These are phyloP conservation scores for Euphorbia tirucalli DNA, from an alignment of 345 rosid species.

Conservation along the genomic window DNA sequence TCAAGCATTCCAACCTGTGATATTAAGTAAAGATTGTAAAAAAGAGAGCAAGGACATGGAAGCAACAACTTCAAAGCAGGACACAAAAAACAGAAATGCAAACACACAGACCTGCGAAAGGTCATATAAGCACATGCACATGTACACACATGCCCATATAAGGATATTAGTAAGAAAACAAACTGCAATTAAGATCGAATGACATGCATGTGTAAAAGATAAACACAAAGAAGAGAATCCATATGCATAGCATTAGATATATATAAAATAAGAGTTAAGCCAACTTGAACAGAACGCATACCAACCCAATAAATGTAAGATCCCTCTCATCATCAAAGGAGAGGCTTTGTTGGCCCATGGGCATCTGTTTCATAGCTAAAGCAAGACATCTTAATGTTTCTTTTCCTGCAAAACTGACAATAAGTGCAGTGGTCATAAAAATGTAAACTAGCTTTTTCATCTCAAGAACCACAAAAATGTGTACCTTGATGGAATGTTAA, in stretches of 20 bases:
- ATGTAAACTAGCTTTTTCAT: not conserved
- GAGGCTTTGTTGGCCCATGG: slow-evolving; percentile 64
- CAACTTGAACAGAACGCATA: slow-evolving; percentile 59
- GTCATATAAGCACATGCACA: not conserved
- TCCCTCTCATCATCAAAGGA: slow-evolving; percentile 85
- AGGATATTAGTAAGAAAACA: not conserved
- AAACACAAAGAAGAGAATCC: not conserved
- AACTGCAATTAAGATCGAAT: not conserved
- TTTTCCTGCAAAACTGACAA: slow-evolving; percentile 89
- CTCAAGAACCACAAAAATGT: not conserved
- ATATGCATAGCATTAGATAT: slow-evolving; percentile 1
- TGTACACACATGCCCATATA: not conserved
- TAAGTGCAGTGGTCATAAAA: slow-evolving; percentile 20
- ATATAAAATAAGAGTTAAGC: slow-evolving; percentile 1
- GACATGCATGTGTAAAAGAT: not conserved
- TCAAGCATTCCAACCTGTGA: slow-evolving; percentile 97
- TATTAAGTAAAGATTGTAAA: not conserved
- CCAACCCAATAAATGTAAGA: slow-evolving; percentile 98
- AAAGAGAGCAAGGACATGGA: not conserved
- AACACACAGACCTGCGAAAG: not conserved
- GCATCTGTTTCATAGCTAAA: slow-evolving; percentile 80
- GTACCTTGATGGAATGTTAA: too few species aligned
- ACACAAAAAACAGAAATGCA: not conserved
- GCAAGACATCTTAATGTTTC: slow-evolving; percentile 94
- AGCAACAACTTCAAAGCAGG: not conserved